A percentile compares a stretch with the other conserved stretches of the same genome.
Conservation (phyloP, 805 yeast genomes). For the Ogataea naganishii region DNA sequence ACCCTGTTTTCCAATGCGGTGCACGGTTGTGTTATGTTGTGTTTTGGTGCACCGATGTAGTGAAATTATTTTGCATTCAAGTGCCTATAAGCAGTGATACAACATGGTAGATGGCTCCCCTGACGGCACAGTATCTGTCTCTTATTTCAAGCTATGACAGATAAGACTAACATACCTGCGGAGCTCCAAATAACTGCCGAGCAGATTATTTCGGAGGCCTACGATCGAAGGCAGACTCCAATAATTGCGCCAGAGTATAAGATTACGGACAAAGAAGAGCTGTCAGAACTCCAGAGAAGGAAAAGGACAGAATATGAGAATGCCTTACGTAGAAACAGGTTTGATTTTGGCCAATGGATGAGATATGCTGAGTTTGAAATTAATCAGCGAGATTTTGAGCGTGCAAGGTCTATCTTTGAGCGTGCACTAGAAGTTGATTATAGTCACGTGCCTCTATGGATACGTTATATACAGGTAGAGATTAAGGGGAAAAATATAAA, state of each 20-base stretch:
- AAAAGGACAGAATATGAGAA: conserved; percentile 79
- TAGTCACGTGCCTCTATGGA: conserved; percentile 78
- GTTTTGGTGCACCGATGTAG: no score
- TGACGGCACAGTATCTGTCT: no score
- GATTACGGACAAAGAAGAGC: conserved; percentile 72
- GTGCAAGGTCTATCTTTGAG: conserved; percentile 86
- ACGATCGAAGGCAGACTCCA: conserved; percentile 34
- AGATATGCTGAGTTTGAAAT: conserved; percentile 86
- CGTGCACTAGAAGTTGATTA: conserved; percentile 69
- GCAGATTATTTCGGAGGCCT: conserved; percentile 55
- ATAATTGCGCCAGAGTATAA: conserved; percentile 34
- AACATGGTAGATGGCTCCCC: no score
- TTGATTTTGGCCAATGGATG: conserved; percentile 82
- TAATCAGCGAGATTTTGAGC: conserved; percentile 63
- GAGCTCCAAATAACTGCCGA: conserved; percentile 56
- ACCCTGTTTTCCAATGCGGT: no score
- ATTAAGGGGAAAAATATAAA: conserved; percentile 62
- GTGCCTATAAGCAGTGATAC: no score
- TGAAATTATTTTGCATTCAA: no score
- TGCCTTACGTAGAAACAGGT: conserved; percentile 76
- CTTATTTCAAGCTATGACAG: no score
- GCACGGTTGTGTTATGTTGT: no score
- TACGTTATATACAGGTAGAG: conserved; percentile 73
- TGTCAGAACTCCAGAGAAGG: conserved; percentile 63
- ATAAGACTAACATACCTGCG: conserved; percentile 33